A percentile compares a stretch with the other conserved stretches of the same genome.
These are phyloP conservation scores for Pisolithus marmoratus DNA, from an alignment of 768 basidiomycete genomes.

Conservation along the genomic window DNA sequence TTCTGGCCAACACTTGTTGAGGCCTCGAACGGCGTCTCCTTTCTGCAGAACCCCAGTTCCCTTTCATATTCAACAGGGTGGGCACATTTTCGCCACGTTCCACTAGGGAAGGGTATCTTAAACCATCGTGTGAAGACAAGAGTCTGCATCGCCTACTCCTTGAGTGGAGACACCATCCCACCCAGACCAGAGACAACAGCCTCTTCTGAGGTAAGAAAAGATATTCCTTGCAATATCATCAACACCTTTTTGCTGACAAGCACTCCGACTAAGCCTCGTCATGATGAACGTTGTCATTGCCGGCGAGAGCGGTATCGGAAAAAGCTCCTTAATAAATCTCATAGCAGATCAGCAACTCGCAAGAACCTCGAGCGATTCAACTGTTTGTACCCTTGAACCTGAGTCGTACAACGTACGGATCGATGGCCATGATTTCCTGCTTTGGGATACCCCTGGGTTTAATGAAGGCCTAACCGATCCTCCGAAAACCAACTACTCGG, in stretches of 20 bases:
- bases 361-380: slow-evolving; percentile 16
- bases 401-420: slow-evolving; percentile 9
- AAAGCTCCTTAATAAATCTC: slow-evolving; percentile 23
- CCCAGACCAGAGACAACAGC: neutral
- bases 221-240: neutral
- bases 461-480: slow-evolving; percentile 6
- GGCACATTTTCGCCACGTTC: neutral
- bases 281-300: slow-evolving; percentile 18
- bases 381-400: slow-evolving; percentile 10
- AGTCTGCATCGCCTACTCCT: neutral
- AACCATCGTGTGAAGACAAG: neutral
- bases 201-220: neutral
- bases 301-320: slow-evolving; percentile 21
- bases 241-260: neutral
- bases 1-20: too few relatives aligned
- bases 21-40: too few relatives aligned
- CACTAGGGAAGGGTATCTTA: neutral
- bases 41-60: too few relatives aligned
- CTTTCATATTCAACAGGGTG: neutral
- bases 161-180: neutral
- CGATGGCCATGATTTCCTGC: slow-evolving; percentile 6
- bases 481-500: slow-evolving; percentile 2
- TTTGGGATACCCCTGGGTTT: slow-evolving; percentile 18
- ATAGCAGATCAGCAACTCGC: slow-evolving; percentile 8
- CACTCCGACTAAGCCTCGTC: neutral